Evolutionary conservation across 352 stramenopile genomes (phyloP), one percentile per base, ranked within the genome.

Genomic region (Aphanomyces euteiches): DNA sequence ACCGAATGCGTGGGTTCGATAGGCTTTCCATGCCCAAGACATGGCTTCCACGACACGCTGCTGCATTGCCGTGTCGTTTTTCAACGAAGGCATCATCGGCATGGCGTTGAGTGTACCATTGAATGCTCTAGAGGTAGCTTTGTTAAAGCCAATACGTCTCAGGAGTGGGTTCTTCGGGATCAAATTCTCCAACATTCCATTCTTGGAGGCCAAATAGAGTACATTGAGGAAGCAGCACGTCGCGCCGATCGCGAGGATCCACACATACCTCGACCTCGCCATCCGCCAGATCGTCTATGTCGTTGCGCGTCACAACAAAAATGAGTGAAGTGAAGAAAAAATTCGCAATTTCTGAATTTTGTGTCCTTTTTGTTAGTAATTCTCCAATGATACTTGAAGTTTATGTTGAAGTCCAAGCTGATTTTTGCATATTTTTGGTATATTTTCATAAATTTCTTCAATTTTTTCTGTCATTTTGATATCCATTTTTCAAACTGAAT

Each of bases 1-100:
- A 58, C 85, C 82, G 47, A 88, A 93, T 12, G 85, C 85, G 56
- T 88, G 81, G 8, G 77, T 79, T 38, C 84, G 79, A 70, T 93
- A 93, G 12, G 79, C 85, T 64, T 89, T 82, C 85, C 85, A 93
- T n/a, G 85, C 85, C 85, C 85, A 93, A 37, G 79, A 72, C 47
- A 90, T 73, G 82, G 90, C 90, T 15, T 78, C 75, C 2, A 69
- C 80, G 48, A 91, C 85, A 57, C 87, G 72, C 28, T 75, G 76
- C 68, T 90, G 84, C 56, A 90, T 83, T 3, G 67, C 68, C 37
- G 67, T 90, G 67, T 92, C 83, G 19, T 59, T 61, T 10, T 41
- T 28, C 15, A 61, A 39, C 8, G 21, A 45, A 1, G 54, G 50
- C 50, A 58, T 58, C 50, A 12, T 7, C 50, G 36, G 17, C 10